Base-by-base conservation (phyloP, 1,284 basidiomycete species). In the Vanrija sp. region DNA sequence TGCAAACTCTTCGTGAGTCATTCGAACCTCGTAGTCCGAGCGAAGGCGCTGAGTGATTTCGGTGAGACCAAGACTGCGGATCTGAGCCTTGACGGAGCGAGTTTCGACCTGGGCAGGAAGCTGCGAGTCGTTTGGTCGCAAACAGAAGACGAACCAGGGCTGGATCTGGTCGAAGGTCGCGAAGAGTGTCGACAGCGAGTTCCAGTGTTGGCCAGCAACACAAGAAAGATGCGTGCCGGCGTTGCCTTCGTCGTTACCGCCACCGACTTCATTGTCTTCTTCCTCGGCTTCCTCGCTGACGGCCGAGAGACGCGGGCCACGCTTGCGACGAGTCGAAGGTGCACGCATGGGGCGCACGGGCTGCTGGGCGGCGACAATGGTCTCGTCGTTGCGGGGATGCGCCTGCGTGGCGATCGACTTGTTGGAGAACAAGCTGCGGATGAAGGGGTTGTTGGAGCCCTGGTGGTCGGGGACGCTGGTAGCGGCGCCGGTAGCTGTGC, bases 51-150 rank as follows among this genome's bases (percentile, higher is more conserved):
- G 83, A 5, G 87, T 83, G 63, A 98, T 83, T 75, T 93, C 88
- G 3, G 86, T 79, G 56, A 98, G 65, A 0, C 91, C 89, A 35
- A 87, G 73, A 51, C 87, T 88, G 54, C 88, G 82, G 49, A 97
- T 86, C 76, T 98, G 95, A 0, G 89, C 88, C 73, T 95, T 96
- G 55, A 98, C 85, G 25, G 87, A 86, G 35, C 91, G 82, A 3
- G 89, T 89, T 77, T 98, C 95, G 52, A 96, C 78, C 73, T 98
- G 93, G 69, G 92, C 91, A 25, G 93, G 89, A 18, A 97, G 78
- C 71, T 96, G 92, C 18, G 89, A 87, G 77, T 97, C 93, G 70
- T 98, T 98, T 10, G 93, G 92, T 64, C 90, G 92, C 60, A 98
- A 75, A 68, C 91, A 96, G 75, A 96, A 88, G 6, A 96, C 82